Evolutionary conservation across 768 basidiomycete species (phyloP).

Genomic region (Mycena venus): DNA sequence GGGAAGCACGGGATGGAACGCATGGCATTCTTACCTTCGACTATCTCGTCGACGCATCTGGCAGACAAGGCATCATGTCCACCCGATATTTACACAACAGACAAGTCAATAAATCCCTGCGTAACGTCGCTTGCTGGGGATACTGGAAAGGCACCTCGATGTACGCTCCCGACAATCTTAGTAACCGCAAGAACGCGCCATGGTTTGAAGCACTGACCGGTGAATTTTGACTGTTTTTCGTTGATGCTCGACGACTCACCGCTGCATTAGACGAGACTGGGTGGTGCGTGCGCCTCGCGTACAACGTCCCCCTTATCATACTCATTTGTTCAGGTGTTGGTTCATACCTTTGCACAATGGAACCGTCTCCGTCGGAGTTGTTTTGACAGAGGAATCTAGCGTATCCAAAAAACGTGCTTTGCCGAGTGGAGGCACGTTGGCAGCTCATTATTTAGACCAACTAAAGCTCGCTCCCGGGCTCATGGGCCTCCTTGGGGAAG

Average conservation of each 20-base stretch:
- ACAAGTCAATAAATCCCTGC: background rate
- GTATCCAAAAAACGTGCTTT: conserved; percentile 42
- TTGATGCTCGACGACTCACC: no score
- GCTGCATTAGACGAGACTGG: no score
- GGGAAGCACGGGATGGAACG: background rate
- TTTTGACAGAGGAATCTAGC: conserved; percentile 54
- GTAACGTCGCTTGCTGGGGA: conserved; percentile 17
- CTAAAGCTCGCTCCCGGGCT: conserved; percentile 43
- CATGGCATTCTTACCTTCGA: background rate
- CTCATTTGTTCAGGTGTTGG: conserved; percentile 63
- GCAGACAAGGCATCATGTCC: conserved; percentile 5
- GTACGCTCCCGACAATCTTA: background rate
- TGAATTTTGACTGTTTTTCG: no score
- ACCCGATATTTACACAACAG: conserved; percentile 7
- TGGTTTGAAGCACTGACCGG: conserved; percentile 49
- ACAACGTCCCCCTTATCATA: no score
- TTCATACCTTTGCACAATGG: conserved; percentile 66
- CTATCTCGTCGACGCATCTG: conserved; percentile 13
- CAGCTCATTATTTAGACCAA: conserved; percentile 46
- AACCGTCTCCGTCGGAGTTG: conserved; percentile 67
- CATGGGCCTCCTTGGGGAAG: conserved; percentile 41
- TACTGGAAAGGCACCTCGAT: conserved; percentile 3
- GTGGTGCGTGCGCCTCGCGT: no score
- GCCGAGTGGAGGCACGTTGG: conserved; percentile 29
- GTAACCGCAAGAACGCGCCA: conserved; percentile 5